phyloP scores from a whole-genome alignment of 1,284 basidiomycete genomes.

The Puccinia polysora region DNA sequence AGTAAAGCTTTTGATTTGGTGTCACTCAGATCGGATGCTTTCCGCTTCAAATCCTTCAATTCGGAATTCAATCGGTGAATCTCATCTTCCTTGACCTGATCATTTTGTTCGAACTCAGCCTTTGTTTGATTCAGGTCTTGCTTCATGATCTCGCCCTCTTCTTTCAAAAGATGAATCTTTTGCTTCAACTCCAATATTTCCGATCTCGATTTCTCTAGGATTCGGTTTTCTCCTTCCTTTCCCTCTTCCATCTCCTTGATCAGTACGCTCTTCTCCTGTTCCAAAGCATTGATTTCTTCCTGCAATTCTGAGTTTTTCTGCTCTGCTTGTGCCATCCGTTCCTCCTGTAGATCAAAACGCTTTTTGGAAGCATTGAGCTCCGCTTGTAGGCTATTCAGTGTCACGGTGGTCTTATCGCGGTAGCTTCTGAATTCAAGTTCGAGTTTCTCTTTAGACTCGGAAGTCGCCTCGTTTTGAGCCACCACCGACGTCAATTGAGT shows the following conservation, averaged over 20 bases:
- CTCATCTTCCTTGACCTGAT: slow-evolving; percentile 40
- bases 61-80: slow-evolving; percentile 39
- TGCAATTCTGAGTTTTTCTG: slow-evolving; percentile 13
- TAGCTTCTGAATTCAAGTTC: slow-evolving; percentile 10
- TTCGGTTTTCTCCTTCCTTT: slow-evolving; percentile 40
- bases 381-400: slow-evolving; percentile 10
- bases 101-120: slow-evolving; percentile 38
- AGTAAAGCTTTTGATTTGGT: not conserved
- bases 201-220: slow-evolving; percentile 36
- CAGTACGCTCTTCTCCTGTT: slow-evolving; percentile 37
- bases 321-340: slow-evolving; percentile 19
- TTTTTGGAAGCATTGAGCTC: slow-evolving; percentile 24
- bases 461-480: slow-evolving; percentile 5
- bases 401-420: slow-evolving; percentile 23
- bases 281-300: slow-evolving; percentile 31
- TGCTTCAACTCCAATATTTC: slow-evolving; percentile 43
- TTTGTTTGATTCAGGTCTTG: slow-evolving; percentile 42
- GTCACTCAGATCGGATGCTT: slow-evolving; percentile 6
- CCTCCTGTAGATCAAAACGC: slow-evolving; percentile 33
- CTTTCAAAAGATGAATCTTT: slow-evolving; percentile 33
- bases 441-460: not conserved
- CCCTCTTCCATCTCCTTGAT: slow-evolving; percentile 43
- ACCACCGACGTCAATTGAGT: slow-evolving; percentile 11
- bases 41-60: slow-evolving; percentile 22
- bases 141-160: slow-evolving; percentile 32